Conservation (phyloP, 495 filamentous ascomycete species). For the Xylaria intraflava region DNA sequence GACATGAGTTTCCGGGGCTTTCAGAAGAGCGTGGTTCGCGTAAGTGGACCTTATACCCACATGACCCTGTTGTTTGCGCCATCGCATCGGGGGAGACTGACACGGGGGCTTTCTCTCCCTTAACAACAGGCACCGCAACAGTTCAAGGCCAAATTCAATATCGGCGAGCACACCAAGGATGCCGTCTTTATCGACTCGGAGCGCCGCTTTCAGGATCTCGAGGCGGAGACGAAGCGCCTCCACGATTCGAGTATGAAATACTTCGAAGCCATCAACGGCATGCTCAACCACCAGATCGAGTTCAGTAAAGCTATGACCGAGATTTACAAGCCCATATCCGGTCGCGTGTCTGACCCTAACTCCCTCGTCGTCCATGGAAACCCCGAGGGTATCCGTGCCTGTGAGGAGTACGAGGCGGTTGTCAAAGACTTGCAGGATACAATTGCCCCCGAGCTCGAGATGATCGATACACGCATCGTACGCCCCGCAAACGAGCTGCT, state of each 20-base stretch:
- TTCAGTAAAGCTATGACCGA: slow-evolving; percentile 94
- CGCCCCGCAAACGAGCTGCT: slow-evolving; percentile 90
- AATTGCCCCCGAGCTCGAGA: slow-evolving; percentile 85
- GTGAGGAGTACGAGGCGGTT: slow-evolving; percentile 91
- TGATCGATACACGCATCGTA: slow-evolving; percentile 91
- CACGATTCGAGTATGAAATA: slow-evolving; percentile 95
- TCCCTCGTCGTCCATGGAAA: slow-evolving; percentile 76
- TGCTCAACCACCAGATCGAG: slow-evolving; percentile 96
- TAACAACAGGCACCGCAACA: slow-evolving; percentile 71
- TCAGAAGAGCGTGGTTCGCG: slow-evolving; percentile 77
- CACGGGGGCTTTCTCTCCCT: not conserved
- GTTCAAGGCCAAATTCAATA: slow-evolving; percentile 84
- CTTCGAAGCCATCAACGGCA: slow-evolving; percentile 95
- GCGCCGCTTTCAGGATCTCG: slow-evolving; percentile 86
- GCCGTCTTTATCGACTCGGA: slow-evolving; percentile 92
- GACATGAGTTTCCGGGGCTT: slow-evolving; percentile 96
- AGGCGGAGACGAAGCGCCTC: slow-evolving; percentile 90
- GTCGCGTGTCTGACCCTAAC: slow-evolving; percentile 88
- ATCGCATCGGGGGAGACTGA: not conserved
- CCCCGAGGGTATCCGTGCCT: slow-evolving; percentile 88
- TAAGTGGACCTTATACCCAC: slow-evolving; percentile 35
- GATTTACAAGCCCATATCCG: slow-evolving; percentile 97
- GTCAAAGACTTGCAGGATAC: slow-evolving; percentile 86
- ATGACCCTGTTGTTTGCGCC: not conserved
- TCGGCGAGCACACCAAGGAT: slow-evolving; percentile 92